These are phyloP conservation scores for Pholiota microspora DNA, from an alignment of 768 basidiomycete genomes.

Conservation along the genomic window DNA sequence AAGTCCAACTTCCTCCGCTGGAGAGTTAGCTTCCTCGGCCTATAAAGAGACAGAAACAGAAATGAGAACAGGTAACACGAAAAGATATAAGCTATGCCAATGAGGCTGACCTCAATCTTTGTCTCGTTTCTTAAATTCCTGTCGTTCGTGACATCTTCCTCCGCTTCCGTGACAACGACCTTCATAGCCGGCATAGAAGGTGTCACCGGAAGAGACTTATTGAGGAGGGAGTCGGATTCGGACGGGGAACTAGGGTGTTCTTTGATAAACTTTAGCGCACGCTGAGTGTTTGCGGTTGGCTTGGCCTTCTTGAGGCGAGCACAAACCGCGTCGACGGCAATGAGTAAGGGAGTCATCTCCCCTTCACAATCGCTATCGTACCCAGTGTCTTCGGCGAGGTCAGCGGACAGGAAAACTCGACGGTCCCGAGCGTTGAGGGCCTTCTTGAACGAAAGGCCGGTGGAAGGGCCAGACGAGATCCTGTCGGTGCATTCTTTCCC, in stretches of 20 bases:
- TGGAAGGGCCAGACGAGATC: neutral
- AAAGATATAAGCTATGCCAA: neutral
- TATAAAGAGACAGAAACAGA: too few species aligned
- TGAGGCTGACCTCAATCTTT: neutral
- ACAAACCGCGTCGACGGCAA: constrained; percentile 5
- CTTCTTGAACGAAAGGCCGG: neutral
- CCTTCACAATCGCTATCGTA: constrained; percentile 10
- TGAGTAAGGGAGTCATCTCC: constrained; percentile 2
- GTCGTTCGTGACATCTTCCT: constrained; percentile 1
- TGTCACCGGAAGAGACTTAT: neutral
- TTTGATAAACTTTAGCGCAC: constrained; percentile 16
- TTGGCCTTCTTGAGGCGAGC: constrained; percentile 8
- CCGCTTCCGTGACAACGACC: constrained; percentile 6
- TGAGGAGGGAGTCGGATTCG: neutral
- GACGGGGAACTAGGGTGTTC: neutral
- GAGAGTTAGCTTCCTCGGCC: neutral
- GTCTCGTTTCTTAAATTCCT: constrained; percentile 4
- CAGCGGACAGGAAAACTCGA: neutral
- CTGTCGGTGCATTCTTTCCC: neutral
- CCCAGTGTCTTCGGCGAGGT: constrained; percentile 1
- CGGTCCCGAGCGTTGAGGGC: neutral
- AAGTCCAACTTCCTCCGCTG: neutral
- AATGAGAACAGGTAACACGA: neutral
- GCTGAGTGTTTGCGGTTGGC: constrained; percentile 9
- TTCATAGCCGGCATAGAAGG: constrained; percentile 9